Evolutionary conservation across 148 eudicot genomes (phyloP).

Genomic region (Chenopodium formosanum): DNA sequence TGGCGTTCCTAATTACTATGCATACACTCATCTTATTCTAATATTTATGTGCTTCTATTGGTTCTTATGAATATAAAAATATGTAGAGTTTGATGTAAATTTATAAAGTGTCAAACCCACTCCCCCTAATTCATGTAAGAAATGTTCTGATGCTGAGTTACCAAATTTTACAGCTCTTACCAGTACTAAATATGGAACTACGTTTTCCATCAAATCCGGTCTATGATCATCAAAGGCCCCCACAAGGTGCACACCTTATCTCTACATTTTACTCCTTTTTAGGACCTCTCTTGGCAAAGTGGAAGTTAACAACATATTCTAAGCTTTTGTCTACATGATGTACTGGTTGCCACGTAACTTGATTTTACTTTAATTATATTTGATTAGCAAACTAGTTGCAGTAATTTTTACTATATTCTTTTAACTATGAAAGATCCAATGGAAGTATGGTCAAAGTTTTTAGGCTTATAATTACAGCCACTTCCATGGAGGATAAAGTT

Average conservation of each 20-base stretch:
- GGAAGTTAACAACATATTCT: conserved; percentile 19
- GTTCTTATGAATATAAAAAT: background rate
- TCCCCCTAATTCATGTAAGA: background rate
- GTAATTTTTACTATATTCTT: conserved; percentile 13
- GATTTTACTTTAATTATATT: background rate
- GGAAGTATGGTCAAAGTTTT: conserved; percentile 33
- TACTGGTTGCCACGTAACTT: conserved; percentile 24
- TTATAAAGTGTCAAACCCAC: background rate
- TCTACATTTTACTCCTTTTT: conserved; percentile 26
- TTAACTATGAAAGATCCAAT: conserved; percentile 42
- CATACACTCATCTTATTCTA: no score
- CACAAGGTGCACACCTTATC: conserved; percentile 14
- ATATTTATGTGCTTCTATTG: background rate
- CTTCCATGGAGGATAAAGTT: conserved; percentile 26
- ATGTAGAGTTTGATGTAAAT: background rate
- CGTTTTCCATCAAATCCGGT: conserved; percentile 22
- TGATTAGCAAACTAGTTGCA: conserved; percentile 4
- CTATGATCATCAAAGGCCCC: conserved; percentile 21
- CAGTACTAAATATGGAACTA: conserved; percentile 18
- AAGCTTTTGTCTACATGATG: conserved; percentile 27
- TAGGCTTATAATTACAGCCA: conserved; percentile 33
- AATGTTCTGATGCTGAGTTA: background rate
- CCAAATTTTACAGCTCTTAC: conserved; percentile 17
- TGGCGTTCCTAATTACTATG: no score
- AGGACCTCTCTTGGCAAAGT: conserved; percentile 17